Percentiles rank a stretch among this genome's conserved stretches.
Conservation (phyloP, 2,329 filamentous ascomycete species). For the Metarhizium anisopliae region DNA sequence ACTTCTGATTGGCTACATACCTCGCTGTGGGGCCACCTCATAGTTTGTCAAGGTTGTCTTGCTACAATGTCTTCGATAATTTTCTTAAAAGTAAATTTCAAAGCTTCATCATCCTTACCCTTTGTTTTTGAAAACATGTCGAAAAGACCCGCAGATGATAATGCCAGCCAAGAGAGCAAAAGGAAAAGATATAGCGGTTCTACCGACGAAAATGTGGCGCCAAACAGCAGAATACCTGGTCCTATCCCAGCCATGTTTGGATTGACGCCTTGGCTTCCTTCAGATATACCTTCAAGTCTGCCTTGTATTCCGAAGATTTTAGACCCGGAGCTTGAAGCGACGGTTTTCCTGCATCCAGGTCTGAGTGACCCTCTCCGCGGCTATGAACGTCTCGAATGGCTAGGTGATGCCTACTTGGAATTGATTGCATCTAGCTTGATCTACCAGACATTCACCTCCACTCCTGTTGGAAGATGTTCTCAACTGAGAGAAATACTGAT, state of each 20-base stretch:
- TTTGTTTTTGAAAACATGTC: constrained; percentile 1
- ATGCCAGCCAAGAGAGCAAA: constrained; percentile 5
- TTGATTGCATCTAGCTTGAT: constrained; percentile 68
- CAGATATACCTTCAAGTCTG: constrained; percentile 36
- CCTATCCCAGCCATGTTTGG: constrained; percentile 7
- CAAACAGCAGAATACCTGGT: background rate
- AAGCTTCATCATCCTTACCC: background rate
- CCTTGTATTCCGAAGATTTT: constrained; percentile 54
- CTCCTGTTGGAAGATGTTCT: constrained; percentile 60
- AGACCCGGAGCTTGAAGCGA: constrained; percentile 48
- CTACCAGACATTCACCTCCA: constrained; percentile 57
- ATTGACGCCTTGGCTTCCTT: constrained; percentile 39
- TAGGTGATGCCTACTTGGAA: constrained; percentile 82
- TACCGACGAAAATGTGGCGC: background rate
- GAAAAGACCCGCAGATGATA: constrained; percentile 1
- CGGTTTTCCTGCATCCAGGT: constrained; percentile 60
- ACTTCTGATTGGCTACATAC: constrained; percentile 6
- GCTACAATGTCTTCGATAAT: background rate
- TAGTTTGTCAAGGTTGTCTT: background rate
- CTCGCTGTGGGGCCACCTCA: background rate
- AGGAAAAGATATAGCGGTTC: background rate
- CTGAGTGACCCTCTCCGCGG: constrained; percentile 19
- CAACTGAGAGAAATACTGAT: constrained; percentile 72
- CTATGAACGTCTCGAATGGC: constrained; percentile 82
- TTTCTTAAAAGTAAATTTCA: background rate